phyloP scores from a whole-genome alignment of 208 protist genomes.

The Blechomonas ayalai region DNA sequence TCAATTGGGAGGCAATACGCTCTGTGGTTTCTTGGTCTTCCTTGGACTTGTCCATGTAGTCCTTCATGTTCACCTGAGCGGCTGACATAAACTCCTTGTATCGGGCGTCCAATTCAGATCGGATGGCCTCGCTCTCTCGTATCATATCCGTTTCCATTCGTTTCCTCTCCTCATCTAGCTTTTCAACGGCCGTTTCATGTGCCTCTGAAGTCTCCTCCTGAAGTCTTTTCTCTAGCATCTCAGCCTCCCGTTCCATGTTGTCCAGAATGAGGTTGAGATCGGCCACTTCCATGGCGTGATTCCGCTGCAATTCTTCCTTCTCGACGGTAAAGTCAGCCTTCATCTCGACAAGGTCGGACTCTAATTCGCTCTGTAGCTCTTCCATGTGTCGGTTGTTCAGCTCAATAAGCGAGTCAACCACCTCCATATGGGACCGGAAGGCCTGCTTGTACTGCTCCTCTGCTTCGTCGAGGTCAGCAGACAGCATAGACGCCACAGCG shows the following conservation, averaged over 20 bases:
- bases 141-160: constrained; percentile 82
- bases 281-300: constrained; percentile 73
- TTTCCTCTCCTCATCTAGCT: constrained; percentile 89
- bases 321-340: constrained; percentile 91
- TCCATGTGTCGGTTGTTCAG: constrained; percentile 77
- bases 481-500: constrained; percentile 85
- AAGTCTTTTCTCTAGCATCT: constrained; percentile 81
- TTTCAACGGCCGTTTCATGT: constrained; percentile 87
- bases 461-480: constrained; percentile 81
- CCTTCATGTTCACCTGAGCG: constrained; percentile 91
- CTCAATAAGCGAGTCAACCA: constrained; percentile 86
- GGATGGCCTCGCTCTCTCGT: constrained; percentile 55
- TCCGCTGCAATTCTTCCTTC: constrained; percentile 66
- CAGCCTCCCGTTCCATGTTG: constrained; percentile 85
- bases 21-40: constrained; percentile 90
- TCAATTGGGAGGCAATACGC: constrained; percentile 82
- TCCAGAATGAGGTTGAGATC: constrained; percentile 86
- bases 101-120: constrained; percentile 66
- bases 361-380: constrained; percentile 87
- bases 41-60: constrained; percentile 93
- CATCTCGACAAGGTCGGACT: constrained; percentile 85
- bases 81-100: constrained; percentile 91
- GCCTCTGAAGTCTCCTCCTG: constrained; percentile 81
- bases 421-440: constrained; percentile 86
- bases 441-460: constrained; percentile 92